Evolutionary conservation across 176 grass and related monocot species (phyloP).

Genomic region (Triticum dicoccoides): DNA sequence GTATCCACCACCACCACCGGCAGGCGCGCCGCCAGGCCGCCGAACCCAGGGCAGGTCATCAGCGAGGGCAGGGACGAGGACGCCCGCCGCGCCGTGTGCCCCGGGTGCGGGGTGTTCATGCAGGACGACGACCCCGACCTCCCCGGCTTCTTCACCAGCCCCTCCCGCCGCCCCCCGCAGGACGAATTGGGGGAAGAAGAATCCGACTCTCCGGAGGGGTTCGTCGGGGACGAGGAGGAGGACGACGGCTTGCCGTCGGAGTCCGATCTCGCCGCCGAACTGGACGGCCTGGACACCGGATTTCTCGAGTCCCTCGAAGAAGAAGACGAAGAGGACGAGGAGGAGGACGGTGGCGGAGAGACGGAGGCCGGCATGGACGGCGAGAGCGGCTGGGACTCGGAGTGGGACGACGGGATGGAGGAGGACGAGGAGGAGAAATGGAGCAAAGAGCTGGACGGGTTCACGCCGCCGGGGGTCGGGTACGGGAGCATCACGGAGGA

Average conservation of each 20-base stretch:
- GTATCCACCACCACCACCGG: background rate
- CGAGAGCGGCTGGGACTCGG: constrained; percentile 35
- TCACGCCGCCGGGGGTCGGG: constrained; percentile 59
- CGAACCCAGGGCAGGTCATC: constrained; percentile 19
- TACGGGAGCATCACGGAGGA: constrained; percentile 84
- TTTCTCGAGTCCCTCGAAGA: constrained; percentile 51
- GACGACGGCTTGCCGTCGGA: background rate
- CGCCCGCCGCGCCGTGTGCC: constrained; percentile 46
- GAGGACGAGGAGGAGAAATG: constrained; percentile 64
- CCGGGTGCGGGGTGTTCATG: constrained; percentile 91
- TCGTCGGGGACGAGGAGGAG: constrained; percentile 30
- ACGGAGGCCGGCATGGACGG: constrained; percentile 26
- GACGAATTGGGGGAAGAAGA: constrained; percentile 15
- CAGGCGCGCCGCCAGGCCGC: constrained; percentile 2
- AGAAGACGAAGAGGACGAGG: constrained; percentile 18
- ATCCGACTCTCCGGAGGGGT: constrained; percentile 19
- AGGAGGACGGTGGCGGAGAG: constrained; percentile 2
- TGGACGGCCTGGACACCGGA: constrained; percentile 30
- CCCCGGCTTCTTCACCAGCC: constrained; percentile 80
- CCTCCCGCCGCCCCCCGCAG: constrained; percentile 31
- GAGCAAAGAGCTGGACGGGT: constrained; percentile 75
- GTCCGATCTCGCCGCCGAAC: constrained; percentile 28
- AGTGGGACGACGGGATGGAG: constrained; percentile 46
- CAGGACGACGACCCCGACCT: constrained; percentile 73
- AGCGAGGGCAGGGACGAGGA: constrained; percentile 40